Conservation (phyloP, 2,329 filamentous ascomycete genomes). For the Volutella citrinella region DNA sequence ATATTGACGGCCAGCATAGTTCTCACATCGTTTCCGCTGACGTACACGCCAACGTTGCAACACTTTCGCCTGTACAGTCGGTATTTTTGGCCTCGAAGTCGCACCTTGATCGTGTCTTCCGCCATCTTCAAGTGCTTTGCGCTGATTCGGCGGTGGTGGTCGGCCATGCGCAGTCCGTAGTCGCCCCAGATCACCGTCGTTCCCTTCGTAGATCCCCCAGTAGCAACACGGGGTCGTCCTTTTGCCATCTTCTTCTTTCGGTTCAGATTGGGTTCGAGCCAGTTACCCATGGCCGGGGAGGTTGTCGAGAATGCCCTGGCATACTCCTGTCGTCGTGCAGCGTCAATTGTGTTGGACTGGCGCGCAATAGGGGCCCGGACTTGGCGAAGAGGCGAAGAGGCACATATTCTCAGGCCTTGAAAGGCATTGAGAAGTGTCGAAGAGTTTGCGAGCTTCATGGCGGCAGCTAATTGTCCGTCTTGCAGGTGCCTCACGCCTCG, state of each 20-base stretch:
- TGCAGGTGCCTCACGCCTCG: constrained; percentile 21
- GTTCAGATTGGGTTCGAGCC: constrained; percentile 75
- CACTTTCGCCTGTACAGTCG: constrained; percentile 86
- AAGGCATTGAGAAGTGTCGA: constrained; percentile 50
- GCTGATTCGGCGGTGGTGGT: constrained; percentile 88
- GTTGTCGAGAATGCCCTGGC: constrained; percentile 73
- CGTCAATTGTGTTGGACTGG: constrained; percentile 27
- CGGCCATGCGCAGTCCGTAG: constrained; percentile 88
- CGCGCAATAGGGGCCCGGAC: constrained; percentile 30
- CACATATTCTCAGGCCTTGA: constrained; percentile 45
- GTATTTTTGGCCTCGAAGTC: constrained; percentile 88
- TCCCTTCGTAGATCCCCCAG: constrained; percentile 85
- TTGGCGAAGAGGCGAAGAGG: constrained; percentile 38
- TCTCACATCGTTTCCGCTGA: constrained; percentile 84
- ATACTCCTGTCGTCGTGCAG: constrained; percentile 40
- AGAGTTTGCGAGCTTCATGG: constrained; percentile 45
- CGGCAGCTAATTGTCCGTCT: constrained; percentile 25
- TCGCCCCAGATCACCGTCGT: constrained; percentile 97
- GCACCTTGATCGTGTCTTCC: constrained; percentile 87
- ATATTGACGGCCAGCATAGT: constrained; percentile 7
- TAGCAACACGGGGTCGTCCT: constrained; percentile 82
- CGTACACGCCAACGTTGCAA: constrained; percentile 93
- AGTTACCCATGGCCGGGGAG: constrained; percentile 57
- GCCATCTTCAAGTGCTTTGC: constrained; percentile 84
- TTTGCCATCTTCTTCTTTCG: constrained; percentile 89